phyloP scores from a whole-genome alignment of 202 grass and related monocot genomes.

The Bolboschoenoplectus hybrid region DNA sequence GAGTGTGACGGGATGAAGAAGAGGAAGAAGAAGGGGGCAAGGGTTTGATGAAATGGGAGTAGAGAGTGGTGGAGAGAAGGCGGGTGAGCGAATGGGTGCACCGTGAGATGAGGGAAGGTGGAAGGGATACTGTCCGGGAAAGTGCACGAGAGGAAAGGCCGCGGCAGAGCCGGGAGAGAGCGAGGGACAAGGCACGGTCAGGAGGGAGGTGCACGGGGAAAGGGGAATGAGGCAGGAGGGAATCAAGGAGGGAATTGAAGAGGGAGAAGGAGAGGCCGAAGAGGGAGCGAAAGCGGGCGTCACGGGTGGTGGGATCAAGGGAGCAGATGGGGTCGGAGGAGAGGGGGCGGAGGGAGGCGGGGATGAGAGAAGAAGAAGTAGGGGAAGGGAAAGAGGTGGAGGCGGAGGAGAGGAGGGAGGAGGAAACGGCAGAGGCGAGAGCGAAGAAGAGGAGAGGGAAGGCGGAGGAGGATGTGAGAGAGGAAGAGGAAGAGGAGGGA shows the following conservation, averaged over 20 bases:
- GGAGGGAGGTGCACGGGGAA: constrained; percentile 26
- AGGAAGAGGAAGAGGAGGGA: neutral
- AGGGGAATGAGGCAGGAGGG: constrained; percentile 11
- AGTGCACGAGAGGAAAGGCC: constrained; percentile 29
- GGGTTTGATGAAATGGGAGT: constrained; percentile 35
- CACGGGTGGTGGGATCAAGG: constrained; percentile 8
- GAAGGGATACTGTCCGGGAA: constrained; percentile 11
- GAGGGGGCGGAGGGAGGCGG: constrained; percentile 27
- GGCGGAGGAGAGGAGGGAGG: constrained; percentile 18
- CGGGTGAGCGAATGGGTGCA: constrained; percentile 44
- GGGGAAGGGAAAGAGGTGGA: neutral
- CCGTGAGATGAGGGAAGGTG: constrained; percentile 41
- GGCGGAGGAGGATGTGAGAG: neutral
- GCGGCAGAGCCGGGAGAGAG: constrained; percentile 20
- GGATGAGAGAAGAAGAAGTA: neutral
- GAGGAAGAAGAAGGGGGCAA: constrained; percentile 26
- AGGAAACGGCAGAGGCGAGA: constrained; percentile 13
- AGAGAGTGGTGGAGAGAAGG: constrained; percentile 43
- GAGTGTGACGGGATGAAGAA: neutral
- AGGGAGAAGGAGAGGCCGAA: constrained; percentile 22
- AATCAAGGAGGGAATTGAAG: constrained; percentile 20
- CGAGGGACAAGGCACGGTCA: constrained; percentile 21
- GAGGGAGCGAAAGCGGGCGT: constrained; percentile 10
- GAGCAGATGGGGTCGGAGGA: constrained; percentile 26
- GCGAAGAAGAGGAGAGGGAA: constrained; percentile 30